Percentiles rank a stretch among this genome's conserved stretches.
Conservation (phyloP, 192 early-diverging fungal genomes). For the Geosiphon pyriformis region DNA sequence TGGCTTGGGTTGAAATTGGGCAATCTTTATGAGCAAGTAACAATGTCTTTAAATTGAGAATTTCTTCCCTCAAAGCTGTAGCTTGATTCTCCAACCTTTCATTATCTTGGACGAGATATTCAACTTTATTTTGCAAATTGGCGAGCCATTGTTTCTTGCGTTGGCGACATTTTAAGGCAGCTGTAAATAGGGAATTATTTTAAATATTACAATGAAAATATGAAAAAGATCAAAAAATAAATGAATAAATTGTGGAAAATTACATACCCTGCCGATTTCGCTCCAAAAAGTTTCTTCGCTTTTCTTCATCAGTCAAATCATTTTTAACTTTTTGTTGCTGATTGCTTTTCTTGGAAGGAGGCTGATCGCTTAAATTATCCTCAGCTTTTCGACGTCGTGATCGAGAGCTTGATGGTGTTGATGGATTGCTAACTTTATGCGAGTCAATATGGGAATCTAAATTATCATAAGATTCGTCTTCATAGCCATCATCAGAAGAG, state of each 20-base stretch:
- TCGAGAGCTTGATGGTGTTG: slow-evolving; percentile 22
- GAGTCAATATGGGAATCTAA: background rate
- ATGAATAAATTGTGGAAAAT: slow-evolving; percentile 1
- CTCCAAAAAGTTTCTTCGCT: slow-evolving; percentile 78
- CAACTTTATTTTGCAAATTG: slow-evolving; percentile 66
- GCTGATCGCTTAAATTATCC: slow-evolving; percentile 24
- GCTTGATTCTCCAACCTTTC: slow-evolving; percentile 58
- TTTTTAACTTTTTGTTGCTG: slow-evolving; percentile 24
- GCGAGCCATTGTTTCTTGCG: slow-evolving; percentile 90
- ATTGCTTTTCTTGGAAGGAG: slow-evolving; percentile 25
- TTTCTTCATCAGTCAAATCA: slow-evolving; percentile 58
- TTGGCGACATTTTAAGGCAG: slow-evolving; percentile 87
- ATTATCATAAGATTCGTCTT: background rate
- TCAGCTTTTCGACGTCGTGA: slow-evolving; percentile 26
- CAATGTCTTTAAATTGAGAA: slow-evolving; percentile 70
- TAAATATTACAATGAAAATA: slow-evolving; percentile 4
- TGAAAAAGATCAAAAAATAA: background rate
- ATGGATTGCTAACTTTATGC: slow-evolving; percentile 26
- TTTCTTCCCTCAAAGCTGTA: slow-evolving; percentile 58
- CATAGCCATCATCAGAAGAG: background rate
- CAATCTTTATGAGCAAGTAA: slow-evolving; percentile 77
- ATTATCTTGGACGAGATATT: slow-evolving; percentile 61
- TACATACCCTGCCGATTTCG: slow-evolving; percentile 74
- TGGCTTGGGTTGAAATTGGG: slow-evolving; percentile 53
- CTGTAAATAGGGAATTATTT: slow-evolving; percentile 36